Evolutionary conservation across 345 rosid genomes (phyloP).

Genomic region (Cardamine resedifolia): DNA sequence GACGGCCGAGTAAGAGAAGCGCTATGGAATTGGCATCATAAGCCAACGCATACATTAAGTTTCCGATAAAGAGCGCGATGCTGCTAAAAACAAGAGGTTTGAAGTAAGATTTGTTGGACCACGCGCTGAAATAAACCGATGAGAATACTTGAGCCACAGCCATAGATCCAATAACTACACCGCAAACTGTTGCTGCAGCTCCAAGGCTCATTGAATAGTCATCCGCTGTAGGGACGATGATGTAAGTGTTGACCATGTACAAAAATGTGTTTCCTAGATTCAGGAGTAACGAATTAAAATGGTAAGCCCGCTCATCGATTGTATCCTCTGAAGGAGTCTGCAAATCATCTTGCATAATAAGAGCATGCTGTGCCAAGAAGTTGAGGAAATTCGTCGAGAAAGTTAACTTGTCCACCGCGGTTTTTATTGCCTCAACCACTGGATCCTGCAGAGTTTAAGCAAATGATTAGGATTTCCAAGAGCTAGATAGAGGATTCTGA

Average conservation of each 20-base stretch:
- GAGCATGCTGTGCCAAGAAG: slow-evolving; percentile 96
- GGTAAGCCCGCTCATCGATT: slow-evolving; percentile 70
- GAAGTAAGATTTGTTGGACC: slow-evolving; percentile 97
- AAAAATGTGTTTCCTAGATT: slow-evolving; percentile 86
- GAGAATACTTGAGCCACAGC: slow-evolving; percentile 99
- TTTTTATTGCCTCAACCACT: slow-evolving; percentile 70
- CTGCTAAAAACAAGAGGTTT: slow-evolving; percentile 95
- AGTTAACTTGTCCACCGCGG: slow-evolving; percentile 85
- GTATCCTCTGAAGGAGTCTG: slow-evolving; percentile 72
- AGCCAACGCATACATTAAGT: slow-evolving; percentile 87
- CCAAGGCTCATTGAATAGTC: slow-evolving; percentile 92
- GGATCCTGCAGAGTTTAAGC: slow-evolving; percentile 60
- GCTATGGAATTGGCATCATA: slow-evolving; percentile 74
- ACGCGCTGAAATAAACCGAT: slow-evolving; percentile 94
- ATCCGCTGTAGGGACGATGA: slow-evolving; percentile 94
- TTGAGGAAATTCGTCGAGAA: slow-evolving; percentile 82
- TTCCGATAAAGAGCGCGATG: slow-evolving; percentile 76
- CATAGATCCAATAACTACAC: slow-evolving; percentile 96
- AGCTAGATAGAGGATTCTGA: not conserved
- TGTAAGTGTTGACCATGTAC: slow-evolving; percentile 95
- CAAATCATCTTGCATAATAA: slow-evolving; percentile 92
- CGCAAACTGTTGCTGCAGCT: slow-evolving; percentile 99
- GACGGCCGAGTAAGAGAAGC: slow-evolving; percentile 80
- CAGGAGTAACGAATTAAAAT: slow-evolving; percentile 81
- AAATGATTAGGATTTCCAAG: not conserved